Evolutionary conservation across 345 rosid genomes (phyloP), one percentile per base, ranked within the genome.

Genomic region (Angophora floribunda): DNA sequence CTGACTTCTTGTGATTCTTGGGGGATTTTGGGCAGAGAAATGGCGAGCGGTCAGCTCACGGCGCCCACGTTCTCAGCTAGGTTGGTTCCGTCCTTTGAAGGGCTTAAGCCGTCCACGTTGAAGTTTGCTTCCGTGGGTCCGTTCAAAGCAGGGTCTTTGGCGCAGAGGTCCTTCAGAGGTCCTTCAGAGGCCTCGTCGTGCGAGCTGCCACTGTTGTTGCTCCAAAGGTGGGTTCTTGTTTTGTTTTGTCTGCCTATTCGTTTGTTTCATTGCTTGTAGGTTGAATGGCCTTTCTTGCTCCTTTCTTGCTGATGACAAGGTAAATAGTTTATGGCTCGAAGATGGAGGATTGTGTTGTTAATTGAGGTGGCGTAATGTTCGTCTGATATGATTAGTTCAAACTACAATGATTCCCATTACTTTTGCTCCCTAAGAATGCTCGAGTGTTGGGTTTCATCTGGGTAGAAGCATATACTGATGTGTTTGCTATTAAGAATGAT

Each of bases 191-290:
- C 36, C 91, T 97, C 87, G 95, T 97, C 87, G 96, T 97, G 19
- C 94, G 91, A 91, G 99, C 99, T 86, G 98, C 99, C 82, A 88
- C 97, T 19, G 94, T 92, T 6, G 98, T 98, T n/a, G 98, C 99
- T 85, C 99, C 99, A 22, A 98, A 97, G 98, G 99, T 98, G 80
- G 79, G 52, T 41, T 52, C 45, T 85, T 55, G 52, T 4, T 1
- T 30, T 36, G 41, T 36, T 61, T 67, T 3, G 55, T 50, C 59
- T 24, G 32, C 15, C 21, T 36, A 53, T 87, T 45, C 28, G 12
- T 87, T 26, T 47, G 32, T 47, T 22, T 32, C 22, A 13, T 13
- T 15, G 19, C 6, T 65, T 61, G 5, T 41, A 9, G 49, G 50
- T 13, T 26, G 36, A 30, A n/a, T 85, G 59, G 47, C 45, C 49